Evolutionary conservation across 257 asterid species (phyloP).

Genomic region (Fraxinus americana): DNA sequence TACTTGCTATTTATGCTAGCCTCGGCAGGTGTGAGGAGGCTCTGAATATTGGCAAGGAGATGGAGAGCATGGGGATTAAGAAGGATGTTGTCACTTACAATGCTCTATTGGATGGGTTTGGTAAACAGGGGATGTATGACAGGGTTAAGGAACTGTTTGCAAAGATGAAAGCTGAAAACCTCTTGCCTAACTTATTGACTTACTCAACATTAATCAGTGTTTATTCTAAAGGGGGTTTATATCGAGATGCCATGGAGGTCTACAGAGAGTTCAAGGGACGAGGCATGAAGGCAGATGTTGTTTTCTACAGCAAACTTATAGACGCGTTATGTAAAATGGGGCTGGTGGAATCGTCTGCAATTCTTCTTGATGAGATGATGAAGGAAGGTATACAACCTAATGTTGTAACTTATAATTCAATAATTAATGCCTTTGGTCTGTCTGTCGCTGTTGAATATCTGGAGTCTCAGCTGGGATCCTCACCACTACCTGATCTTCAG

Average conservation of each 20-base stretch:
- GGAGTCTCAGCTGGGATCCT: slow-evolving; percentile 41
- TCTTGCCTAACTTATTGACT: slow-evolving; percentile 78
- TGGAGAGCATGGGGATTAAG: slow-evolving; percentile 86
- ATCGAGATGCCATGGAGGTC: slow-evolving; percentile 63
- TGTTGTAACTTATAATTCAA: slow-evolving; percentile 93
- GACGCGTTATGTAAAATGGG: slow-evolving; percentile 95
- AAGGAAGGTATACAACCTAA: slow-evolving; percentile 87
- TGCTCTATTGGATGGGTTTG: slow-evolving; percentile 86
- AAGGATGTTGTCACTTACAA: slow-evolving; percentile 94
- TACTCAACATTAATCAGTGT: slow-evolving; percentile 84
- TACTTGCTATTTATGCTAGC: slow-evolving; percentile 80
- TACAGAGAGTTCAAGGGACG: slow-evolving; percentile 71
- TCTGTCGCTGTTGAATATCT: slow-evolving; percentile 40
- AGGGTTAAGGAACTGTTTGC: slow-evolving; percentile 74
- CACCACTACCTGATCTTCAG: slow-evolving; percentile 26
- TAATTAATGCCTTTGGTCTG: slow-evolving; percentile 86
- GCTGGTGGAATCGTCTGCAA: slow-evolving; percentile 68
- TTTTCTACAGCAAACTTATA: slow-evolving; percentile 85
- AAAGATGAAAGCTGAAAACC: slow-evolving; percentile 67
- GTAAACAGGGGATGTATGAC: slow-evolving; percentile 78
- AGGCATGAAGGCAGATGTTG: slow-evolving; percentile 92
- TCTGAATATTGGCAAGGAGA: slow-evolving; percentile 71
- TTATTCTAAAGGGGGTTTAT: slow-evolving; percentile 77
- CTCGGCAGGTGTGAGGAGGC: slow-evolving; percentile 92
- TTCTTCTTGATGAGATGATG: slow-evolving; percentile 90